These are phyloP conservation scores for Ceratobasidium sp. DNA, from an alignment of 1,284 basidiomycete species.

Conservation along the genomic window DNA sequence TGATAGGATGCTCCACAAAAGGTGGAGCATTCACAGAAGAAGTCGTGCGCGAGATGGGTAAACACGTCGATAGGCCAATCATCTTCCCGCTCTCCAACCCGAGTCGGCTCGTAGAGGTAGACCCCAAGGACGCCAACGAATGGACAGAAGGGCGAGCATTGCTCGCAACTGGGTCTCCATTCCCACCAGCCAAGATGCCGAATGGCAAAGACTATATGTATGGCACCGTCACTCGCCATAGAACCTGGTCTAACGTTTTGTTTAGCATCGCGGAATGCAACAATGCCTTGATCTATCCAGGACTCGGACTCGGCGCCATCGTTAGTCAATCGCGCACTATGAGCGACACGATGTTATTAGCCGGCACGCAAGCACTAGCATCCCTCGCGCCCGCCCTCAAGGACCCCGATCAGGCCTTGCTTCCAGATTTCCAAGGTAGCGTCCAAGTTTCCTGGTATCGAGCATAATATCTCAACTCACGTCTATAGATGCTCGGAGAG, in stretches of 20 bases:
- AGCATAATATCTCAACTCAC: constrained; percentile 61
- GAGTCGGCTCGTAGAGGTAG: constrained; percentile 74
- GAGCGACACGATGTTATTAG: constrained; percentile 79
- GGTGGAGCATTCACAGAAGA: constrained; percentile 83
- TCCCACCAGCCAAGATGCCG: constrained; percentile 73
- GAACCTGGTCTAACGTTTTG: background rate
- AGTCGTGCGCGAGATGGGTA: constrained; percentile 65
- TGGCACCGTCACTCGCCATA: constrained; percentile 43
- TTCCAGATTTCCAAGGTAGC: constrained; percentile 52
- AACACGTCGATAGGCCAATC: constrained; percentile 72
- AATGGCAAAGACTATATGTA: constrained; percentile 68
- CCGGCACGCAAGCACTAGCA: constrained; percentile 71
- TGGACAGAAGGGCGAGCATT: constrained; percentile 81
- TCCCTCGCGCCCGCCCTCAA: constrained; percentile 74
- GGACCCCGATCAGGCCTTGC: constrained; percentile 62
- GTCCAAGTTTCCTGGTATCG: background rate
- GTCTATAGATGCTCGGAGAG: constrained; percentile 62
- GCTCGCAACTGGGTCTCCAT: constrained; percentile 83
- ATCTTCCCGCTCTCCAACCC: constrained; percentile 86
- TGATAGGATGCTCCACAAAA: constrained; percentile 61
- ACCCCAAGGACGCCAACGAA: constrained; percentile 71
- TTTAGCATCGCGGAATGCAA: constrained; percentile 73
- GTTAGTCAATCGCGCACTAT: constrained; percentile 66
- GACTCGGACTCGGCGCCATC: constrained; percentile 75
- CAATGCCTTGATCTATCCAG: constrained; percentile 82